Conservation (phyloP, 441 rosid species). For the Bocquillonia castaneifolia region DNA sequence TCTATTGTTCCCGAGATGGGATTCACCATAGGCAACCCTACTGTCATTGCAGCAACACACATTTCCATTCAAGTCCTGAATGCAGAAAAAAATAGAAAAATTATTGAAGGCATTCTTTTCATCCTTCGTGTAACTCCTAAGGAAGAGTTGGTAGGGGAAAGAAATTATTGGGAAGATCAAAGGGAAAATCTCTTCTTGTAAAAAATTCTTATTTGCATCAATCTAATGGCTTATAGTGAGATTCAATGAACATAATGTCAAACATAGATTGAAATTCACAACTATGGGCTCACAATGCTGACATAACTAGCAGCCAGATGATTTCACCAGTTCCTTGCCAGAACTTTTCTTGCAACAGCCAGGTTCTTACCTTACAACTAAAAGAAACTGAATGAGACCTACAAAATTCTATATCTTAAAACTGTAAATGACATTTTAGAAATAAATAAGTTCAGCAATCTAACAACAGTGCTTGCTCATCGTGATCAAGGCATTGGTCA, state of each 20-base stretch:
- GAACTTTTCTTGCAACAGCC: neutral
- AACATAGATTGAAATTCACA: neutral
- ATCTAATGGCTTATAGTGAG: neutral
- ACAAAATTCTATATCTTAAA: slow-evolving; percentile 4
- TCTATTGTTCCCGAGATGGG: neutral
- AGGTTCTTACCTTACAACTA: neutral
- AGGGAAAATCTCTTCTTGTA: too few species aligned
- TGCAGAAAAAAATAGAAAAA: neutral
- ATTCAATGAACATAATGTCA: neutral
- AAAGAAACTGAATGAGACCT: neutral
- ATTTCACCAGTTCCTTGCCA: neutral
- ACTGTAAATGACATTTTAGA: neutral
- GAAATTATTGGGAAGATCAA: too few species aligned
- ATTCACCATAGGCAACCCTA: neutral
- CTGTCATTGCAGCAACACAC: neutral
- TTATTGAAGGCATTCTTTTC: slow-evolving; percentile 17
- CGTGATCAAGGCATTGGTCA: neutral
- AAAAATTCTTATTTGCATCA: too few species aligned
- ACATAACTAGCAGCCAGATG: neutral
- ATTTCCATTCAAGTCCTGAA: neutral
- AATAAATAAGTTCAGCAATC: neutral
- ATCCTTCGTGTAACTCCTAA: neutral
- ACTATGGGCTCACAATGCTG: neutral
- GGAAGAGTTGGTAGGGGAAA: neutral
- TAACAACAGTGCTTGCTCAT: neutral